Base-by-base conservation (phyloP, 1,284 basidiomycete species). In the Kwoniella shivajii region DNA sequence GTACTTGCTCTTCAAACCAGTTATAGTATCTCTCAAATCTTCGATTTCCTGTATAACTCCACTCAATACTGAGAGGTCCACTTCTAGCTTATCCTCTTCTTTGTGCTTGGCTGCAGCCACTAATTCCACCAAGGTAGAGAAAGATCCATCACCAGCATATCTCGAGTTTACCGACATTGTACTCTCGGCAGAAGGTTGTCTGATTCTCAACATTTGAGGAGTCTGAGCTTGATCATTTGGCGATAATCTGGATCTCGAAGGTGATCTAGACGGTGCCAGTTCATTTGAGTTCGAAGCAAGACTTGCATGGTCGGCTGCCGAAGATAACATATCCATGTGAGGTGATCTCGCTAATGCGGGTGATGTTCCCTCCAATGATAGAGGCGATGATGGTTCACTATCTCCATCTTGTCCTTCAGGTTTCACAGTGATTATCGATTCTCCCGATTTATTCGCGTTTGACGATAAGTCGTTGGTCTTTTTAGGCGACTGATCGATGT, bases 1-100 rank as follows among this genome's bases (percentile, higher is more conserved):
- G 65, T 95, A 85, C 74, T 86, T 89, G 59, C 78, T 82, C 71
- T 88, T 91, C 63, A 97, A 79, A 48, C 85, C 84, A 42, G 78
- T 68, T 64, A 86, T 84, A 56, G 88, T 86, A 27, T 83, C 81
- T 65, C 84, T 84, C 38, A 85, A 83, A 36, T 85, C 82, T 58
- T 90, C 86, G 55, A 95, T 78, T 56, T 87, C 84, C 36, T 78
- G 78, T 31, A 94, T 70, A 18, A 94, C 84, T 13, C 84, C 83
- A 69, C 89, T 87, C 22, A 94, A 81, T 57, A 95, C 85, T 43
- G 79, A 82, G 26, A 85, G 81, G 65, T 94, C 90, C 37, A 97
- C 80, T 66, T 84, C 84, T 34, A 94, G 80, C 50, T 86, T 85
- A 50, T 84, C 82, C 11, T 82, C 81, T 3, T 84, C 84, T 49